Evolutionary conservation across 2,329 filamentous ascomycete genomes (phyloP), one percentile per base, ranked within the genome.

Genomic region (Alternaria sp.): DNA sequence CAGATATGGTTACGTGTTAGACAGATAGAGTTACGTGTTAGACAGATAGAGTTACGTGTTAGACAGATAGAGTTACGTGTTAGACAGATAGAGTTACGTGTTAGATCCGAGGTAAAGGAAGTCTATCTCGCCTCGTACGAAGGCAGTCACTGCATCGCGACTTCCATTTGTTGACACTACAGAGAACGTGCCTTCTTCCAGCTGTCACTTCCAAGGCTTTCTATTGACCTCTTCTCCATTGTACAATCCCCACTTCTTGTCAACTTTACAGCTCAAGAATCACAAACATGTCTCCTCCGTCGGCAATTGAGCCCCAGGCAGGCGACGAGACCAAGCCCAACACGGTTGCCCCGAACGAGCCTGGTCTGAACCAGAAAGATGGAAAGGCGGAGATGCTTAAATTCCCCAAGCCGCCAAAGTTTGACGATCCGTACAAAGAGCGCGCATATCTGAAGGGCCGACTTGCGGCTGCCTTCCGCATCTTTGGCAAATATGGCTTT

Each of bases 401-500:
- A 16, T 74, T 78, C 41, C 72, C 74, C 2, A 65, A 57, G 9
- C 75, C 75, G 3, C 76, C 76, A 16, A 77, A 74, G 45, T 79
- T 79, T 46, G 74, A 78, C 22, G 77, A 79, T 30, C 69, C 71
- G 5, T 74, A 76, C 64, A 78, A 76, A 46, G 77, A 79, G 67
- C 71, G 78, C 9, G 73, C 71, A 20, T 78, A 78, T 41, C 62
- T 79, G 34, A 79, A 79, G 62, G 75, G 77, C 9, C 66, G 75
- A 56, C 71, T 79, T 32, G 78, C 78, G 41, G 77, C 76, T 16
- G 77, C 78, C 2, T 79, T 79, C 57, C 65, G 78, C 5, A 79
- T 79, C 52, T 79, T 79, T 55, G 78, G 77, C 12, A 79, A 78
- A 59, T 78, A 74, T 51, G 77, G 77, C 2, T 79, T 77, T 55